Percentiles rank a stretch among this genome's conserved stretches.
phyloP scores from a whole-genome alignment of 257 asterid species.

The Nyctanthes arbortristis region DNA sequence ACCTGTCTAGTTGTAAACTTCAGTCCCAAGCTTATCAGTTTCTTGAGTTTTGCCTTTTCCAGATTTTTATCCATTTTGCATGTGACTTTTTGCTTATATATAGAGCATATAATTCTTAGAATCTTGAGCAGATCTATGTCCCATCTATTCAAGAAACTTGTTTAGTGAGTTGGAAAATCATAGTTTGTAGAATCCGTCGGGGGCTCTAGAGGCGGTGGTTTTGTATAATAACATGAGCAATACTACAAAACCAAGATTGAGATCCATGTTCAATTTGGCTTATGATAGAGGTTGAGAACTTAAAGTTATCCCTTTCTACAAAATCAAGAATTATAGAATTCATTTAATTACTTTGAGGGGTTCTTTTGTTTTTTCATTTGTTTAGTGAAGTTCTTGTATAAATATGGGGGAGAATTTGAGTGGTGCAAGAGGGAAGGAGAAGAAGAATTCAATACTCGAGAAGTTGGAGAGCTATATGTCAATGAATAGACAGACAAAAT shows the following conservation, averaged over 20 bases:
- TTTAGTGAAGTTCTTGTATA: not conserved
- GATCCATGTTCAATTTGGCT: slow-evolving; percentile 42
- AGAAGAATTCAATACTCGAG: slow-evolving; percentile 8
- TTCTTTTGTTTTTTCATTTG: not conserved
- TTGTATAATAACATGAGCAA: slow-evolving; percentile 25
- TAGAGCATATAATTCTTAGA: not conserved
- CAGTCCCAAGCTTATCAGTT: not conserved
- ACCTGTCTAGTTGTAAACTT: not conserved
- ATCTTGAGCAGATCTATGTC: not conserved
- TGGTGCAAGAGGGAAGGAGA: not conserved
- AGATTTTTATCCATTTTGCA: not conserved
- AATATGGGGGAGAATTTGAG: slow-evolving; percentile 4
- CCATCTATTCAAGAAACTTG: not conserved
- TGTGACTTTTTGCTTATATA: not conserved
- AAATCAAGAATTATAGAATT: not conserved
- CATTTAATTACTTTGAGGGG: not conserved
- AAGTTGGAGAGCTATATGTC: slow-evolving; percentile 35
- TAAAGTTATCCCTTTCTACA: not conserved
- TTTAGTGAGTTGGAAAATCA: not conserved
- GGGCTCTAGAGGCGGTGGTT: not conserved
- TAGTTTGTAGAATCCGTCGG: not conserved
- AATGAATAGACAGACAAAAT: slow-evolving; percentile 7
- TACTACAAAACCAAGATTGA: slow-evolving; percentile 31
- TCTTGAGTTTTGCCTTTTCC: not conserved
- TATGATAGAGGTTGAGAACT: slow-evolving; percentile 51